These are phyloP conservation scores for Verticillium zaregamsianum DNA, from an alignment of 2,329 filamentous ascomycete genomes.

Conservation along the genomic window DNA sequence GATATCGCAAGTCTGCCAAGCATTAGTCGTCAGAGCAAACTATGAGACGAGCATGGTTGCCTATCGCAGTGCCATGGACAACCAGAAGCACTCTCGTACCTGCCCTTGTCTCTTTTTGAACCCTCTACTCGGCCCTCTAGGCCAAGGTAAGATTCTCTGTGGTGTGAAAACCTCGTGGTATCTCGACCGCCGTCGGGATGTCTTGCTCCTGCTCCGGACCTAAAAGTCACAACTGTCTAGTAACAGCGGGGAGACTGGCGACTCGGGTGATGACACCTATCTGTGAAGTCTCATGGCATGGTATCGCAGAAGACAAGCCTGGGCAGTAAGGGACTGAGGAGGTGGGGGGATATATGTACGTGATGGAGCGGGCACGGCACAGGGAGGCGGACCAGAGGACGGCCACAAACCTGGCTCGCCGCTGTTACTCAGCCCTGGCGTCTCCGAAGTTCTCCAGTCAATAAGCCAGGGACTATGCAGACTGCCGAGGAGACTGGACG, in stretches of 20 bases:
- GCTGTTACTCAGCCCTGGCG: not conserved
- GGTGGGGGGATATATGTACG: not conserved
- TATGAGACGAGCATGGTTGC: not conserved
- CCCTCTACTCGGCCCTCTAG: not conserved
- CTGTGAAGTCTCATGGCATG: not conserved
- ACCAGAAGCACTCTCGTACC: not conserved
- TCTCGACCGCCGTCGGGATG: not conserved
- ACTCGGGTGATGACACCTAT: not conserved
- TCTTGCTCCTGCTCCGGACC: conserved; percentile 10
- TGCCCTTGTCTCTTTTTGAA: not conserved
- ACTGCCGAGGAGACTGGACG: not conserved
- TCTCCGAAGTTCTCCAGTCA: not conserved
- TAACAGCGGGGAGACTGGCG: conserved; percentile 13
- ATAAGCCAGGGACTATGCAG: not conserved
- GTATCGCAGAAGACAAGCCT: not conserved
- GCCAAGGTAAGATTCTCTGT: not conserved
- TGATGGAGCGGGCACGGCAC: not conserved
- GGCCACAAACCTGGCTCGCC: not conserved
- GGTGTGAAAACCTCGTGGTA: not conserved
- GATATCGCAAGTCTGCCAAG: not conserved
- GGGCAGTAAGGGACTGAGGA: not conserved
- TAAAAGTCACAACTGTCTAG: conserved; percentile 13
- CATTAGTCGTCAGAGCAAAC: not conserved
- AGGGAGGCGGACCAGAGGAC: not conserved
- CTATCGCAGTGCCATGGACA: too few relatives aligned